Evolutionary conservation across 2,329 filamentous ascomycete species (phyloP).

Genomic region (Clonostachys byssicola): DNA sequence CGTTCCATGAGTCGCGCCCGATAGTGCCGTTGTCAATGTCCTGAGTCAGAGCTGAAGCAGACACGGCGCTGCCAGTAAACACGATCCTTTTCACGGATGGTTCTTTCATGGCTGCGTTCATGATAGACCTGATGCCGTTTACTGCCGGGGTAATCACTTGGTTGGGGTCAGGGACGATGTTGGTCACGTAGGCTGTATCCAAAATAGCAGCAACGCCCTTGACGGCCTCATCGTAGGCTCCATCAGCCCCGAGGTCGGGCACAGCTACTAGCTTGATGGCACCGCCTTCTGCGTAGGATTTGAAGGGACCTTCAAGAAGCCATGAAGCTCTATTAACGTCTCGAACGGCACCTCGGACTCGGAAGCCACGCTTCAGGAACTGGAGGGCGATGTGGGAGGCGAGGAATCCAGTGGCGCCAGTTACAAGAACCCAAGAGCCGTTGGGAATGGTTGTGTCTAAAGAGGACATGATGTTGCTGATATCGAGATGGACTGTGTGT

Average conservation of each 20-base stretch:
- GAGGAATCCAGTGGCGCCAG: constrained; percentile 37
- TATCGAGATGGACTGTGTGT: no score
- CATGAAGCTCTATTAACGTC: constrained; percentile 20
- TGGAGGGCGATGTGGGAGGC: constrained; percentile 30
- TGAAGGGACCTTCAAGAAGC: constrained; percentile 10
- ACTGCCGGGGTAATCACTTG: constrained; percentile 23
- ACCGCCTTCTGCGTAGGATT: background rate
- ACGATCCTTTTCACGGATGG: constrained; percentile 28
- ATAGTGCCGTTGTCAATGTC: constrained; percentile 5
- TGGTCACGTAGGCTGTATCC: constrained; percentile 29
- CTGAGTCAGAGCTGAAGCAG: background rate
- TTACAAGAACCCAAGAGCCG: constrained; percentile 31
- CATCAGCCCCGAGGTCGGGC: constrained; percentile 24
- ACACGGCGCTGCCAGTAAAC: constrained; percentile 15
- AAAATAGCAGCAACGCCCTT: constrained; percentile 25
- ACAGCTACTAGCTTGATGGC: constrained; percentile 21
- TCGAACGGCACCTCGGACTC: constrained; percentile 35
- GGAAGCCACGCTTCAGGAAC: constrained; percentile 29
- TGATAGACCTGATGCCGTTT: constrained; percentile 24
- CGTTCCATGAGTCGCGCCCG: constrained; percentile 20
- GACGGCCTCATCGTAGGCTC: constrained; percentile 22
- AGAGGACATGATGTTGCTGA: background rate
- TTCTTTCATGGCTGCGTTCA: constrained; percentile 32
- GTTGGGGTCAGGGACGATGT: constrained; percentile 26
- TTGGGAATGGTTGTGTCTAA: constrained; percentile 8